Evolutionary conservation across 495 filamentous ascomycete genomes (phyloP).

Genomic region (Xylaria castorea): DNA sequence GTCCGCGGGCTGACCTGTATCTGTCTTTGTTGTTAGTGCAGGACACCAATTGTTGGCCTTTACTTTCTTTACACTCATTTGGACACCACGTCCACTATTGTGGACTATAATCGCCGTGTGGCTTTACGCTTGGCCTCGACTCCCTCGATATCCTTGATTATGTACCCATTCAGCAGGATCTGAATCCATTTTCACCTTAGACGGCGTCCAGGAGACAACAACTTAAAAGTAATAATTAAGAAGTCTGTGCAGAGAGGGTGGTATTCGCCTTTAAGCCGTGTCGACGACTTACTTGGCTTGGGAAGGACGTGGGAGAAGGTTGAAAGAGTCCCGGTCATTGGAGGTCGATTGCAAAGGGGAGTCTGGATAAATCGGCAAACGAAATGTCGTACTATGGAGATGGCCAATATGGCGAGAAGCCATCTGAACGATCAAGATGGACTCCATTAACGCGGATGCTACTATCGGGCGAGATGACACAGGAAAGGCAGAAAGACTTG

Average conservation of each 20-base stretch:
- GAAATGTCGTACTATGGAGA: slow-evolving; percentile 53
- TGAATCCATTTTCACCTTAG: slow-evolving; percentile 49
- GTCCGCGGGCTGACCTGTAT: slow-evolving; percentile 54
- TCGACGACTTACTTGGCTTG: slow-evolving; percentile 22
- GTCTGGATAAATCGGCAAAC: background rate
- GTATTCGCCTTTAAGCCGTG: slow-evolving; percentile 21
- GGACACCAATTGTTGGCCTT: slow-evolving; percentile 45
- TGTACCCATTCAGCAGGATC: slow-evolving; percentile 64
- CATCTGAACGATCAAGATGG: slow-evolving; percentile 70
- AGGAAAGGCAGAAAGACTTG: slow-evolving; percentile 65
- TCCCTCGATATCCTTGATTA: slow-evolving; percentile 37
- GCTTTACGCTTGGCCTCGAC: background rate
- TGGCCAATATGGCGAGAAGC: slow-evolving; percentile 48
- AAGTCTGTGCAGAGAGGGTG: slow-evolving; percentile 22
- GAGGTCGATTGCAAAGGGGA: slow-evolving; percentile 9
- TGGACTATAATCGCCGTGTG: slow-evolving; percentile 25
- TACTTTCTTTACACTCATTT: slow-evolving; percentile 45
- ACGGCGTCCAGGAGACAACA: slow-evolving; percentile 27
- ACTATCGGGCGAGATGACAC: slow-evolving; percentile 73
- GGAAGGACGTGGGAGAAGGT: slow-evolving; percentile 22
- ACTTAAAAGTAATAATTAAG: slow-evolving; percentile 24
- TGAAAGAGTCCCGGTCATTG: background rate
- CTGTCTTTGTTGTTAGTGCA: slow-evolving; percentile 47
- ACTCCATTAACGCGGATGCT: slow-evolving; percentile 72
- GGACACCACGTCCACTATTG: slow-evolving; percentile 28